Percentiles rank a stretch among this genome's conserved stretches.
Evolutionary conservation across 441 rosid species (phyloP).

Genomic region (Biscutella laevigata): DNA sequence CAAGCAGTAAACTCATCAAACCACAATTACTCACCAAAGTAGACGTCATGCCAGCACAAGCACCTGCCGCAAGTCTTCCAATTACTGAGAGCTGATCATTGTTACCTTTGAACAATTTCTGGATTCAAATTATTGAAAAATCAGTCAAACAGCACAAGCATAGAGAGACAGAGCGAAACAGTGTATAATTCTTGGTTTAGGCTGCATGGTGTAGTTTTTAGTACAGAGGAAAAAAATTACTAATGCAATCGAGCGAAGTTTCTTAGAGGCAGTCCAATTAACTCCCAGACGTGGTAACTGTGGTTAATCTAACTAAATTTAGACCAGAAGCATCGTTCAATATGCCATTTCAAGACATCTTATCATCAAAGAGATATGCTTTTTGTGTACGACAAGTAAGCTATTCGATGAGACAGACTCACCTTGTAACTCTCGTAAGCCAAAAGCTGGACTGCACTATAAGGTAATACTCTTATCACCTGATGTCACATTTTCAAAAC

Average conservation of each 20-base stretch:
- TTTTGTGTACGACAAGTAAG: neutral
- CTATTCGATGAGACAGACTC: neutral
- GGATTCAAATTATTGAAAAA: slow-evolving; percentile 18
- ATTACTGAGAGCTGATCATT: slow-evolving; percentile 75
- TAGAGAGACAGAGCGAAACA: neutral
- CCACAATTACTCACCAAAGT: slow-evolving; percentile 61
- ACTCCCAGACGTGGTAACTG: neutral
- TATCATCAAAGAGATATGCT: neutral
- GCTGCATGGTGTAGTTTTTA: neutral
- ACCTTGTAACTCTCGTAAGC: slow-evolving; percentile 96
- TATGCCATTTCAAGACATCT: neutral
- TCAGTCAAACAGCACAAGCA: slow-evolving; percentile 10
- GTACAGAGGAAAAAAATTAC: neutral
- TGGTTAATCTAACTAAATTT: neutral
- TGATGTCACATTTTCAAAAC: slow-evolving; percentile 25
- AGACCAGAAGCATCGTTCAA: neutral
- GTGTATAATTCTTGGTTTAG: neutral
- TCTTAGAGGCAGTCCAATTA: neutral
- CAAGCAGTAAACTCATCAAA: neutral
- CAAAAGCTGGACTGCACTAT: slow-evolving; percentile 87
- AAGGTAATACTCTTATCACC: slow-evolving; percentile 86
- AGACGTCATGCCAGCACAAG: slow-evolving; percentile 99
- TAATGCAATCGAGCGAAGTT: neutral
- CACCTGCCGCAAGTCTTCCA: slow-evolving; percentile 92
- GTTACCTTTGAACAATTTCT: slow-evolving; percentile 73